phyloP scores from a whole-genome alignment of 208 protist genomes.

The Tritrichomonas foetus region DNA sequence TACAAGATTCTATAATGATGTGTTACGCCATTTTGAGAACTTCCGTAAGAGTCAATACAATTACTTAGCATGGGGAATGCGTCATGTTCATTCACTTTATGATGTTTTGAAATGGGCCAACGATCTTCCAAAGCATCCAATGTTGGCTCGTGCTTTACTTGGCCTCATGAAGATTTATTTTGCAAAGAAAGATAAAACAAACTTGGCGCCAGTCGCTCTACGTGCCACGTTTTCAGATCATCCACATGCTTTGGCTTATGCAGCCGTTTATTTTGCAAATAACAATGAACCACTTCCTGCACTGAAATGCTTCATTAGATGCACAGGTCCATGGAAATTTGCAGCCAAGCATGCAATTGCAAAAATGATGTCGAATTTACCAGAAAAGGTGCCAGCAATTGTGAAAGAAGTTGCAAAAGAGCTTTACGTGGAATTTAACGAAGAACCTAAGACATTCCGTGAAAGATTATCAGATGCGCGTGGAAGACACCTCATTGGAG shows the following conservation, averaged over 20 bases:
- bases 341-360: not conserved
- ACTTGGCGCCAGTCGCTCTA: no score
- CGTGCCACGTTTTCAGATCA: not conserved
- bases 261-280: not conserved
- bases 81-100: not conserved
- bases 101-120: not conserved
- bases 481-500: not conserved
- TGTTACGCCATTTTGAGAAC: not conserved
- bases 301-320: not conserved
- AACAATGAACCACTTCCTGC: not conserved
- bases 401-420: constrained; percentile 13
- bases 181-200: not conserved
- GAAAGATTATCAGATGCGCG: not conserved
- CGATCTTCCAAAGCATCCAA: not conserved
- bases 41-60: not conserved
- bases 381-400: not conserved
- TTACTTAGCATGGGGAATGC: not conserved
- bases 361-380: not conserved
- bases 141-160: not conserved
- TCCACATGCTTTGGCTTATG: not conserved
- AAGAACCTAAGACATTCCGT: not conserved
- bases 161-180: not conserved
- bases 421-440: not conserved
- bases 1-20: not conserved
- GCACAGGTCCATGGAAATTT: not conserved